phyloP scores from a whole-genome alignment of 805 yeast genomes.

The Lachancea sp. region DNA sequence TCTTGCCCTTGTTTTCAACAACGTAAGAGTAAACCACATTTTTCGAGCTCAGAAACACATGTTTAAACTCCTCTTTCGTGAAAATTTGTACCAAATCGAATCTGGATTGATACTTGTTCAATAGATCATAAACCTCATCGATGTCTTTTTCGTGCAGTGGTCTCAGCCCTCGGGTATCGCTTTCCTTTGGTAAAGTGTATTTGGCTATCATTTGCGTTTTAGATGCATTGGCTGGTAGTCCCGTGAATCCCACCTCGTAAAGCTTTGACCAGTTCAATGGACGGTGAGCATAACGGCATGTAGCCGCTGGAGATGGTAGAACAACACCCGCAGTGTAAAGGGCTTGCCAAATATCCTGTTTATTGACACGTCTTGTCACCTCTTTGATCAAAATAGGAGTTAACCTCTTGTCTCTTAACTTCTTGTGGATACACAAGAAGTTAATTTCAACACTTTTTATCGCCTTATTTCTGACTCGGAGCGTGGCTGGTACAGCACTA shows the following conservation, averaged over 20 bases:
- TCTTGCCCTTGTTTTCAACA: conserved; percentile 49
- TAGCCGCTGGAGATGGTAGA: conserved; percentile 85
- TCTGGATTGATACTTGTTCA: conserved; percentile 55
- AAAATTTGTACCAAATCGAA: conserved; percentile 72
- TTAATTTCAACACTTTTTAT: conserved; percentile 80
- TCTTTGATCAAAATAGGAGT: conserved; percentile 93
- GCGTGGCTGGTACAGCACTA: conserved; percentile 75
- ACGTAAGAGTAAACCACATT: conserved; percentile 74
- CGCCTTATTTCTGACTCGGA: conserved; percentile 50
- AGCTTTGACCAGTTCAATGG: conserved; percentile 89
- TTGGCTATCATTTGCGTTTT: conserved; percentile 64
- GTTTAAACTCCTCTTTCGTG: conserved; percentile 50
- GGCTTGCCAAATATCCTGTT: conserved; percentile 87
- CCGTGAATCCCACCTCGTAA: conserved; percentile 83
- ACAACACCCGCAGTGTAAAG: conserved; percentile 88
- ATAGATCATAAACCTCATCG: conserved; percentile 53
- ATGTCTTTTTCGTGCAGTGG: conserved; percentile 54
- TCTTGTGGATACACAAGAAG: conserved; percentile 90
- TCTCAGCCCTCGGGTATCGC: conserved; percentile 47
- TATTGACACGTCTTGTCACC: conserved; percentile 87
- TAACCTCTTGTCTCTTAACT: conserved; percentile 84
- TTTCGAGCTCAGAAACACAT: conserved; percentile 69
- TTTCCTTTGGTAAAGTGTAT: conserved; percentile 50
- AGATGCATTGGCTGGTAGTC: conserved; percentile 66
- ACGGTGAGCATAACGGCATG: conserved; percentile 87